Percentiles rank a stretch among this genome's conserved stretches.
Conservation (phyloP, 208 protist genomes). For the Leishmania tropica region DNA sequence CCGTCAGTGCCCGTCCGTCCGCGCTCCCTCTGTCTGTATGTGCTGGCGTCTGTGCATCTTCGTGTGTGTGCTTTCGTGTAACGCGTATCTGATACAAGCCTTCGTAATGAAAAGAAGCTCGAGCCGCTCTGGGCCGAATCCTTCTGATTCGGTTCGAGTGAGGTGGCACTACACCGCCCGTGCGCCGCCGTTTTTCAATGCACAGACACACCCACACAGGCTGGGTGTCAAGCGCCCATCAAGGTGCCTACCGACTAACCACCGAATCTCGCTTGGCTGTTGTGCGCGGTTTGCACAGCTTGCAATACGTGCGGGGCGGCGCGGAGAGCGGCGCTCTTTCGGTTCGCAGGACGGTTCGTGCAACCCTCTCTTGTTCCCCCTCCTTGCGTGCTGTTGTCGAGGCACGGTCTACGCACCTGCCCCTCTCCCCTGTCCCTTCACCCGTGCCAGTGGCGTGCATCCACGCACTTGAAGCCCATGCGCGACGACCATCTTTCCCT, state of each 20-base stretch:
- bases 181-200: not conserved
- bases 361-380: not conserved
- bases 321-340: not conserved
- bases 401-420: too few relatives aligned
- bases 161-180: not conserved
- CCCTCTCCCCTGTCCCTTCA: not conserved
- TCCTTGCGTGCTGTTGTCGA: not conserved
- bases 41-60: not conserved
- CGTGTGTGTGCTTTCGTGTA: conserved; percentile 1
- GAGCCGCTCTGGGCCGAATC: not conserved
- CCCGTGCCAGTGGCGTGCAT: not conserved
- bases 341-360: not conserved
- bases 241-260: not conserved
- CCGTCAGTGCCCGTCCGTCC: not conserved
- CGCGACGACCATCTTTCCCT: not conserved
- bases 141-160: not conserved
- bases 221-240: not conserved
- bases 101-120: not conserved
- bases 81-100: not conserved
- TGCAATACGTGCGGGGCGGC: not conserved
- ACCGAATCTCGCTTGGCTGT: not conserved
- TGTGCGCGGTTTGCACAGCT: not conserved
- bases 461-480: not conserved
- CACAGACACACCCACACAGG: not conserved
- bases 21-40: not conserved